Evolutionary conservation across 179 eudicot species (phyloP).

Genomic region (Monotropa hypopitys): DNA sequence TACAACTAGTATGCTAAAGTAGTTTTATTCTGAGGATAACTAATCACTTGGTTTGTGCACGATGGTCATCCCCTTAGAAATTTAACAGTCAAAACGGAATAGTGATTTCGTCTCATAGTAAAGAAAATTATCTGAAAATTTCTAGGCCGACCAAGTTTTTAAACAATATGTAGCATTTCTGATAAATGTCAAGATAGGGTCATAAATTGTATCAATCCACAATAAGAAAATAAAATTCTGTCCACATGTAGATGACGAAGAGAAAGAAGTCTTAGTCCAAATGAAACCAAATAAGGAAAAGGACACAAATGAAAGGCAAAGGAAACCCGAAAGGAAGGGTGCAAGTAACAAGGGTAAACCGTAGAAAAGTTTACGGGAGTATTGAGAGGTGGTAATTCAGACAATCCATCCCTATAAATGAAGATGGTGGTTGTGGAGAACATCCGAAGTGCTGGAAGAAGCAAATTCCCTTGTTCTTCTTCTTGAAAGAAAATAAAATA

Average conservation of each 20-base stretch:
- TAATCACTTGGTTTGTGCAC: too few relatives aligned
- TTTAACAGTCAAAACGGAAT: too few relatives aligned
- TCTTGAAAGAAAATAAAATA: not conserved
- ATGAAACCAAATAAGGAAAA: not conserved
- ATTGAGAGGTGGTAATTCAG: not conserved
- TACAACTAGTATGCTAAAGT: too few relatives aligned
- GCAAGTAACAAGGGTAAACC: not conserved
- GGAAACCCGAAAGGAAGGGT: slow-evolving; percentile 8
- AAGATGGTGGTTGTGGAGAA: not conserved
- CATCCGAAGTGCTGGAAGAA: not conserved
- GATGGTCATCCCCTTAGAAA: too few relatives aligned
- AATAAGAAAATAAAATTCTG: not conserved
- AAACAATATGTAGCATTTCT: too few relatives aligned
- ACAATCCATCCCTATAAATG: not conserved
- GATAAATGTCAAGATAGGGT: too few relatives aligned
- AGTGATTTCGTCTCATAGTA: too few relatives aligned
- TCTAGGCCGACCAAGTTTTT: not conserved
- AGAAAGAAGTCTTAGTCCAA: not conserved
- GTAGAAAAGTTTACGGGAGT: not conserved
- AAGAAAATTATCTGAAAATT: not conserved
- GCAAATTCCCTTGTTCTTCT: not conserved
- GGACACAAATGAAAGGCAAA: not conserved
- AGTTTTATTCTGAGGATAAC: too few relatives aligned
- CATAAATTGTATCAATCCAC: not conserved
- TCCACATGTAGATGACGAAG: not conserved